A percentile compares a stretch with the other conserved stretches of the same genome.
Conservation (phyloP, 805 yeast species). For the Candida nonsorbophila region DNA sequence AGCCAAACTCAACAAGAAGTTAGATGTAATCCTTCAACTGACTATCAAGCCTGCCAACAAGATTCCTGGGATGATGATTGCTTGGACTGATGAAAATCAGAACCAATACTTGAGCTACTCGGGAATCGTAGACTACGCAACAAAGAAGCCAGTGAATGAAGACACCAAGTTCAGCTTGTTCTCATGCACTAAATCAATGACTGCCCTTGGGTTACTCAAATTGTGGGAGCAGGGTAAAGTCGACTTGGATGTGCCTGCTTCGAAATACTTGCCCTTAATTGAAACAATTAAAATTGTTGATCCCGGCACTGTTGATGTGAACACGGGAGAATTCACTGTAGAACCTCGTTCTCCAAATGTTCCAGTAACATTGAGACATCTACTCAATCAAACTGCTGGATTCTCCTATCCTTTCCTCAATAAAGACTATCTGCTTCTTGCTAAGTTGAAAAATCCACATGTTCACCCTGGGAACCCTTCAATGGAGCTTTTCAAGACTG, state of each 20-base stretch:
- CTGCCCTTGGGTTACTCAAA: slow-evolving; percentile 30
- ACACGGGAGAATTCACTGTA: slow-evolving; percentile 17
- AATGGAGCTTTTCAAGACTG: slow-evolving; percentile 17
- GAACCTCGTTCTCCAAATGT: slow-evolving; percentile 18
- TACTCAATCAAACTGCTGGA: slow-evolving; percentile 28
- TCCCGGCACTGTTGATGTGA: slow-evolving; percentile 16
- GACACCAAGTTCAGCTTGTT: slow-evolving; percentile 17
- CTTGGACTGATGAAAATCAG: slow-evolving; percentile 17
- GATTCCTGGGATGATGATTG: slow-evolving; percentile 21
- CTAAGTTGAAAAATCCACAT: slow-evolving; percentile 3
- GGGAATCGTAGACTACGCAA: slow-evolving; percentile 15
- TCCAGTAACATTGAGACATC: slow-evolving; percentile 21
- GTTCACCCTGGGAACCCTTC: slow-evolving; percentile 13
- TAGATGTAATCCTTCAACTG: slow-evolving; percentile 2
- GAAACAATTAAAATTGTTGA: slow-evolving; percentile 21
- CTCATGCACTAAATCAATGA: slow-evolving; percentile 30
- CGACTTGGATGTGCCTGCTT: slow-evolving; percentile 28
- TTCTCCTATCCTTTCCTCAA: slow-evolving; percentile 29
- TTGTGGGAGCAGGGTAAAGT: slow-evolving; percentile 27
- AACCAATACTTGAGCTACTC: slow-evolving; percentile 18
- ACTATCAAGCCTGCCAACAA: background rate
- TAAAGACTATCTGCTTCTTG: slow-evolving; percentile 21
- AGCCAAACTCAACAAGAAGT: slow-evolving; percentile 1
- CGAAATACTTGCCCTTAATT: slow-evolving; percentile 26
- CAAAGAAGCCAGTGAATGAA: slow-evolving; percentile 9